These are phyloP conservation scores for Striga asiatica DNA, from an alignment of 257 asterid species.

Conservation along the genomic window DNA sequence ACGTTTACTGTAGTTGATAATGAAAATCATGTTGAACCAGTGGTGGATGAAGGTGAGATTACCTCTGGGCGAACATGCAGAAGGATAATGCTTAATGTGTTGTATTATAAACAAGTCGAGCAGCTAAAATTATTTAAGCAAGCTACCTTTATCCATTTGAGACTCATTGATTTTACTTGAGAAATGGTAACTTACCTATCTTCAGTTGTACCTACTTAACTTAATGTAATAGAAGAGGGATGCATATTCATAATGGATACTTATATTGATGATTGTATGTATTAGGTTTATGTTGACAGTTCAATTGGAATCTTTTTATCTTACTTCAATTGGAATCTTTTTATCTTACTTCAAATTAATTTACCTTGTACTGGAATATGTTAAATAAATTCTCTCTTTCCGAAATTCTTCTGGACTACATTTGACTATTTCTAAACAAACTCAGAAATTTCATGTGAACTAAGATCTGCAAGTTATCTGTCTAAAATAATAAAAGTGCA, in stretches of 20 bases:
- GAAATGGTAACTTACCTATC: not conserved
- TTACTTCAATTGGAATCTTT: slow-evolving; percentile 11
- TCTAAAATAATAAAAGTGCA: not conserved
- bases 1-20: slow-evolving; percentile 63
- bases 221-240: not conserved
- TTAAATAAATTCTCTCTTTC: not conserved
- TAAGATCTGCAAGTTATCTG: not conserved
- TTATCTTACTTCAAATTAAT: slow-evolving; percentile 10
- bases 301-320: slow-evolving; percentile 8
- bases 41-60: slow-evolving; percentile 72
- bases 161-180: not conserved
- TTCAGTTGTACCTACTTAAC: not conserved
- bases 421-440: slow-evolving; percentile 4
- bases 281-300: not conserved
- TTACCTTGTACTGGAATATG: slow-evolving; percentile 5
- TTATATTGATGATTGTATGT: slow-evolving; percentile 4
- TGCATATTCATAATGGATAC: not conserved
- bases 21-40: slow-evolving; percentile 94
- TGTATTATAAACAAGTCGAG: not conserved
- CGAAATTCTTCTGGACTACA: not conserved
- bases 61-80: no score
- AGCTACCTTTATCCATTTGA: not conserved
- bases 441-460: not conserved
- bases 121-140: slow-evolving; percentile 2
- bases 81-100: not conserved